These are phyloP conservation scores for Apiospora hydei DNA, from an alignment of 2,329 filamentous ascomycete species.

Conservation along the genomic window DNA sequence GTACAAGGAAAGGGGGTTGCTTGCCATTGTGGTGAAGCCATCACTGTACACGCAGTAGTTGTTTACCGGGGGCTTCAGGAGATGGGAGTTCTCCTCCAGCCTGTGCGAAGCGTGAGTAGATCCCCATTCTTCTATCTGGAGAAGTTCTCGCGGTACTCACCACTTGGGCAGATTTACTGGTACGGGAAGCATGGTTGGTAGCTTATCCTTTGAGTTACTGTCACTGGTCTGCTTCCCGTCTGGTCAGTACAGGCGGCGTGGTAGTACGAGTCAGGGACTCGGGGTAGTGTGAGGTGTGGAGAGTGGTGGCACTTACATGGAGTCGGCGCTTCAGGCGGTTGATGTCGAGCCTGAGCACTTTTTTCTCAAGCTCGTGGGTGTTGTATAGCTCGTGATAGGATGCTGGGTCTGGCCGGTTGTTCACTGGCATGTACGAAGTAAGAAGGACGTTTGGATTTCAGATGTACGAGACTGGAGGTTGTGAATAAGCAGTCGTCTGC, in stretches of 20 bases:
- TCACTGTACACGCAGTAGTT: conserved; percentile 97
- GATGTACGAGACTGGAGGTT: neutral
- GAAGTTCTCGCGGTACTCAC: conserved; percentile 47
- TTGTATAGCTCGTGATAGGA: neutral
- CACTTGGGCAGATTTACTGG: conserved; percentile 66
- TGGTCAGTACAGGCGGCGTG: neutral
- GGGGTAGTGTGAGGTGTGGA: conserved; percentile 3
- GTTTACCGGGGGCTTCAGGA: conserved; percentile 92
- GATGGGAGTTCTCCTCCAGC: conserved; percentile 90
- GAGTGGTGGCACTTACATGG: conserved; percentile 1
- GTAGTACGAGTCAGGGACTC: neutral
- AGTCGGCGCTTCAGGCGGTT: neutral
- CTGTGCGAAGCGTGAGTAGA: conserved; percentile 53
- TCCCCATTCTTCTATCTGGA: neutral
- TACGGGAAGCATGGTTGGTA: conserved; percentile 52
- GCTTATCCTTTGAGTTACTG: neutral
- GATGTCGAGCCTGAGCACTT: neutral
- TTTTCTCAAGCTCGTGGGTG: neutral
- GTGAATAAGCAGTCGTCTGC: neutral
- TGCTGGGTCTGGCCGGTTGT: neutral
- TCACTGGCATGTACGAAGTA: neutral
- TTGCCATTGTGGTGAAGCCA: conserved; percentile 81
- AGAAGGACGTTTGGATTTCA: neutral
- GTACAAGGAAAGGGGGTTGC: conserved; percentile 24
- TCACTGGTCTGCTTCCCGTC: neutral